Evolutionary conservation across 1,284 basidiomycete genomes (phyloP), one percentile per base, ranked within the genome.

Genomic region (Rhodotorula sp.): DNA sequence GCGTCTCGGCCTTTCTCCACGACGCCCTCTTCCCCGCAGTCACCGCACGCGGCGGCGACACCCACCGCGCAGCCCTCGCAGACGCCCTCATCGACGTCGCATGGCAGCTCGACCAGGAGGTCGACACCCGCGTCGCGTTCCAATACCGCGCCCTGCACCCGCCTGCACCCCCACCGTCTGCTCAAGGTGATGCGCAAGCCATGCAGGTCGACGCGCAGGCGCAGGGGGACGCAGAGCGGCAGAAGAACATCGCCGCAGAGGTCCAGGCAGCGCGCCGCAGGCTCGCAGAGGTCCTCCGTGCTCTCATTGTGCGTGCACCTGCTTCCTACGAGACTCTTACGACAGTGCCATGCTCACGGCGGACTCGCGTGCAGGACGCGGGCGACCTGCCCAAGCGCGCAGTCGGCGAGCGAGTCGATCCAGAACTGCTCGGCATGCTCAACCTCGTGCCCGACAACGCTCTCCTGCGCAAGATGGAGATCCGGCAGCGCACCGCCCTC

Each of bases 81-180:
- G 90, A 91, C 75, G 79, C 87, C 56, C 81, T 92, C 7, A 85
- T 93, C 25, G 91, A 93, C 78, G 84, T 90, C 76, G 83, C 91
- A 55, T 93, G 91, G 91, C 85, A 89, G 41, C 80, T 90, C 63
- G 91, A 93, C 80, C 84, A 86, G 46, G 87, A 89, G 74, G 80
- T 92, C 70, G 91, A 92, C 54, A 73, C 76, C 72, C 62, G 68
- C 70, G 34, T 74, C 53, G 55, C 48, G 25, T 21, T 67, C n/a
- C 8, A 12, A 0, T 41, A 34, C 27, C 61, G 77, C 81, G 70
- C 57, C 59, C 50, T 68, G n/a, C 66, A 68, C 42, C 41, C 73
- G 16, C 75, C 81, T 52, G 74, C 78, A 13, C 46, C 68, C n/a
- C 25, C 69, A 61, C 55, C 73, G 69, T 62, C 61, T 62, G 64